Conservation (phyloP, 768 basidiomycete species). For the Trichaptum fuscoviolaceum region DNA sequence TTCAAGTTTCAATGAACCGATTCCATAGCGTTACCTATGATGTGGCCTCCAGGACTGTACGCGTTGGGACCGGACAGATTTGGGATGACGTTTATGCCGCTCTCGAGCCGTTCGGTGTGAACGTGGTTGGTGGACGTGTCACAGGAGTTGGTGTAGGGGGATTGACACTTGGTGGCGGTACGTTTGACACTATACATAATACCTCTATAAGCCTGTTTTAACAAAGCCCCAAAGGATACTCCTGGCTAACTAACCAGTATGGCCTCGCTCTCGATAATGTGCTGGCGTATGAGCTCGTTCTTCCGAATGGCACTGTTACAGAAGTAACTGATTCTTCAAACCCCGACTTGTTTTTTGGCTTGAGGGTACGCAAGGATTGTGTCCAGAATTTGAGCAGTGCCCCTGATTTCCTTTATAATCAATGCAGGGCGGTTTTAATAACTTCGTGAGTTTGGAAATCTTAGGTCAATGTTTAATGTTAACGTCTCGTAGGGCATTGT, state of each 20-base stretch:
- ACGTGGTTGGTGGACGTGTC: conserved; percentile 55
- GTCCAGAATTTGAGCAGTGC: background rate
- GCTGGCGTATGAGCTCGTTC: conserved; percentile 49
- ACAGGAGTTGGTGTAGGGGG: conserved; percentile 56
- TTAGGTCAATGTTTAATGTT: conserved; percentile 5
- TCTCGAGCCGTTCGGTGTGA: conserved; percentile 43
- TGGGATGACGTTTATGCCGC: conserved; percentile 66
- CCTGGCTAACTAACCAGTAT: conserved; percentile 57
- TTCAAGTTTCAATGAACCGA: conserved; percentile 28
- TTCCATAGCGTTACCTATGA: conserved; percentile 24
- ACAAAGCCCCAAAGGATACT: conserved; percentile 40
- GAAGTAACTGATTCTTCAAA: conserved; percentile 26
- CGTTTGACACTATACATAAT: background rate
- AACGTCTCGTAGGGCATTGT: conserved; percentile 44
- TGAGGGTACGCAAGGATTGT: conserved; percentile 28
- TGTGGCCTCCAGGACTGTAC: conserved; percentile 14
- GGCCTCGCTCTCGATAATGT: conserved; percentile 55
- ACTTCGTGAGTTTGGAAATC: conserved; percentile 34
- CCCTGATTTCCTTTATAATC: background rate
- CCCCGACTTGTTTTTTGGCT: conserved; percentile 38
- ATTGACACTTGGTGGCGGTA: conserved; percentile 32
- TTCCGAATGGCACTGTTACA: conserved; percentile 43
- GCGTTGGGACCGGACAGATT: conserved; percentile 37
- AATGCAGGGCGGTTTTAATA: conserved; percentile 54
- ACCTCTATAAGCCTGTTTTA: background rate